Conservation (phyloP, 768 basidiomycete species). For the Amanita inopinata region DNA sequence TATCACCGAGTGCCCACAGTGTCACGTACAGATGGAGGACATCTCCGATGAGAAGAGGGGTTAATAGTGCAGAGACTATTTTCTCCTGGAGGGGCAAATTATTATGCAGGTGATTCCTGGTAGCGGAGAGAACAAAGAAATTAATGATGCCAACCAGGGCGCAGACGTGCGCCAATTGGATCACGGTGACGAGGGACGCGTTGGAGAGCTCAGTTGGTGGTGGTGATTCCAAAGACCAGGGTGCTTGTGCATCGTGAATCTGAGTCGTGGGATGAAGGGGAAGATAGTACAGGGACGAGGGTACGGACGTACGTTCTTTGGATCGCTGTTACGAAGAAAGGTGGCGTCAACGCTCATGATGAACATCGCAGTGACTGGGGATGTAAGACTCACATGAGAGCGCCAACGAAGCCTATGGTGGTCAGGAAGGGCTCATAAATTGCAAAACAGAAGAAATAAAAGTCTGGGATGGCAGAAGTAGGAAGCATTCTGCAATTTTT, state of each 20-base stretch:
- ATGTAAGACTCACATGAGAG: conserved; percentile 30
- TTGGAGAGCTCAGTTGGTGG: conserved; percentile 43
- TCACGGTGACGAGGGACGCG: conserved; percentile 59
- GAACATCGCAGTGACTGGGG: not conserved
- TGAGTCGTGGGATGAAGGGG: conserved; percentile 19
- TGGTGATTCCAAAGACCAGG: conserved; percentile 44
- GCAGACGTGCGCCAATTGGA: conserved; percentile 73
- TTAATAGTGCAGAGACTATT: conserved; percentile 51
- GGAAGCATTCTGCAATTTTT: conserved; percentile 24
- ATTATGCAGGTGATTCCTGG: conserved; percentile 46
- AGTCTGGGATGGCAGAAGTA: conserved; percentile 56
- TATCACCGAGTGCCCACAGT: conserved; percentile 67
- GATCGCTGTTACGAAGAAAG: conserved; percentile 35
- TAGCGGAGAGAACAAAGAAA: conserved; percentile 51
- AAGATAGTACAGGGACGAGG: conserved; percentile 2
- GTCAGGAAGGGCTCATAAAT: conserved; percentile 67
- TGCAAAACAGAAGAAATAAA: conserved; percentile 68
- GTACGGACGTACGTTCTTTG: conserved; percentile 40
- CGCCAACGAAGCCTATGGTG: conserved; percentile 53
- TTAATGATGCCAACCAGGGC: conserved; percentile 66
- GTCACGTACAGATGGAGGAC: conserved; percentile 57
- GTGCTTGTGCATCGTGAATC: conserved; percentile 70
- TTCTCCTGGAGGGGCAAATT: conserved; percentile 65
- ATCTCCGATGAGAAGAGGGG: conserved; percentile 64
- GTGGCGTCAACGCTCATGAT: conserved; percentile 5